Conservation (phyloP, 805 yeast species). For the Ogataea populi-albae region DNA sequence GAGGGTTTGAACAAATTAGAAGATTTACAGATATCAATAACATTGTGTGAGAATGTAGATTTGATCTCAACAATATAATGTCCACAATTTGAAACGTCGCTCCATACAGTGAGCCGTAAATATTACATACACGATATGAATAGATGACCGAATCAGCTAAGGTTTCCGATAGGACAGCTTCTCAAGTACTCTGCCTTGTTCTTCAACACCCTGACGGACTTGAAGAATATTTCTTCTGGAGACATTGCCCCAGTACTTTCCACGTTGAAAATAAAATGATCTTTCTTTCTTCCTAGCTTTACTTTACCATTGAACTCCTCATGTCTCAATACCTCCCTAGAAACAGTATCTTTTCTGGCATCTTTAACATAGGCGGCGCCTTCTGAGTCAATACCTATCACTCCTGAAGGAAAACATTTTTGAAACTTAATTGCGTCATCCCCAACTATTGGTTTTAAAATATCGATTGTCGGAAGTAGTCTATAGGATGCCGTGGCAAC, state of each 20-base stretch:
- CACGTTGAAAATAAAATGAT: constrained; percentile 90
- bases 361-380: constrained; percentile 81
- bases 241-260: constrained; percentile 97
- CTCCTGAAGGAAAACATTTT: constrained; percentile 92
- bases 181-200: constrained; percentile 80
- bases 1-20: constrained; percentile 13
- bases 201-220: constrained; percentile 79
- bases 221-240: constrained; percentile 93
- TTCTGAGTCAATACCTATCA: constrained; percentile 64
- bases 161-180: constrained; percentile 66
- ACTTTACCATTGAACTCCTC: constrained; percentile 87
- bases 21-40: constrained; percentile 12
- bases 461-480: constrained; percentile 82
- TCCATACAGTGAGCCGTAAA: too few species aligned
- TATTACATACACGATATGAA: too few species aligned
- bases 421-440: constrained; percentile 75
- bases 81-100: too few species aligned
- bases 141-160: constrained; percentile 16
- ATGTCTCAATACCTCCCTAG: constrained; percentile 94
- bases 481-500: constrained; percentile 96
- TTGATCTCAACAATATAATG: too few species aligned
- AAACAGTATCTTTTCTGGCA: constrained; percentile 93
- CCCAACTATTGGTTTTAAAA: constrained; percentile 71
- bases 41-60: constrained; percentile 7
- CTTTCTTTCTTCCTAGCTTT: constrained; percentile 85